Percentiles rank a stretch among this genome's conserved stretches.
Evolutionary conservation across 2,329 filamentous ascomycete species (phyloP).

Genomic region (Cercospora janseana): DNA sequence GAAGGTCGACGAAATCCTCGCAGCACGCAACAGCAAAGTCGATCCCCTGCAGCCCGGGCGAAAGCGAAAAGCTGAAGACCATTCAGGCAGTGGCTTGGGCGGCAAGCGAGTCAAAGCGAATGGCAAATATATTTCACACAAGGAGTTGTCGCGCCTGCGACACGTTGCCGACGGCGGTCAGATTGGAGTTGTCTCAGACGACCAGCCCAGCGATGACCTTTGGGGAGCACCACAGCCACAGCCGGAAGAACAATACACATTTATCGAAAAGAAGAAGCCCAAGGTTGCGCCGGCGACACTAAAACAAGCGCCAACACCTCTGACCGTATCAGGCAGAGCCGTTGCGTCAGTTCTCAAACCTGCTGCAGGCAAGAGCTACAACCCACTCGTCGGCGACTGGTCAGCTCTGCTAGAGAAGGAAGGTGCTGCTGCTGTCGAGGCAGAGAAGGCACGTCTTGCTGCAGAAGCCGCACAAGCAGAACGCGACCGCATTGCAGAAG

Average conservation of each 20-base stretch:
- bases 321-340: constrained; percentile 76
- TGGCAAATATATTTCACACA: constrained; percentile 73
- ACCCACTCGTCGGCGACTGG: constrained; percentile 84
- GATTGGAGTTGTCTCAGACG: constrained; percentile 53
- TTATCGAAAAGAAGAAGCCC: constrained; percentile 60
- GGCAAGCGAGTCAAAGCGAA: constrained; percentile 69
- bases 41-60: constrained; percentile 68
- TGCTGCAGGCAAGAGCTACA: constrained; percentile 83
- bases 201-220: constrained; percentile 68
- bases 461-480: constrained; percentile 66
- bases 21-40: constrained; percentile 70
- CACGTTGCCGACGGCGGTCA: constrained; percentile 69
- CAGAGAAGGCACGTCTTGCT: constrained; percentile 70
- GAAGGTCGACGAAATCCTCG: constrained; percentile 89
- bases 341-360: constrained; percentile 78
- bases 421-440: constrained; percentile 73
- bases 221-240: constrained; percentile 62
- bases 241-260: constrained; percentile 58
- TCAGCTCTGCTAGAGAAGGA: constrained; percentile 71
- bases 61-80: constrained; percentile 70
- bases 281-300: constrained; percentile 73
- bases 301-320: constrained; percentile 72
- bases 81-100: constrained; percentile 57
- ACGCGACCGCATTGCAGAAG: constrained; percentile 67
- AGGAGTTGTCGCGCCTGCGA: constrained; percentile 76